Evolutionary conservation across 2,329 filamentous ascomycete species (phyloP).

Genomic region (Talaromyces sp.): DNA sequence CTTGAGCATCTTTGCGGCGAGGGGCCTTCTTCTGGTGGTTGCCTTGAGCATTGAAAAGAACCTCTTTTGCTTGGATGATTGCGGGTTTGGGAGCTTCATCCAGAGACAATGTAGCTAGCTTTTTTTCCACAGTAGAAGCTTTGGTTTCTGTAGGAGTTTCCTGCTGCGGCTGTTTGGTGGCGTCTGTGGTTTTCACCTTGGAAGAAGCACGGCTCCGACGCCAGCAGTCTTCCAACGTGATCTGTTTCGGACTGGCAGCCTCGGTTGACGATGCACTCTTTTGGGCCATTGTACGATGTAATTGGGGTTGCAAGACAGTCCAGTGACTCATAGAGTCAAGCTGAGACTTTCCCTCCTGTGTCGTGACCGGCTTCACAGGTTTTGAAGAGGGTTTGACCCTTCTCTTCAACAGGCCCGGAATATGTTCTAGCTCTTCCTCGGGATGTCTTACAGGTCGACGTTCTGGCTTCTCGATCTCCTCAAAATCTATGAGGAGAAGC

Average conservation of each 20-base stretch:
- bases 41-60: not conserved
- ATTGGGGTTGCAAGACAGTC: slow-evolving; percentile 6
- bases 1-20: not conserved
- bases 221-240: slow-evolving; percentile 25
- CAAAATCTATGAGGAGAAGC: not conserved
- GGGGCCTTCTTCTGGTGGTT: not conserved
- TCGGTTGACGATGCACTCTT: slow-evolving; percentile 15
- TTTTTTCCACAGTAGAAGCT: not conserved
- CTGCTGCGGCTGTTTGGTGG: not conserved
- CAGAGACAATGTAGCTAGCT: not conserved
- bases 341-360: not conserved
- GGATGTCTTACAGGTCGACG: not conserved
- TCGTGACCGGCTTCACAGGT: not conserved
- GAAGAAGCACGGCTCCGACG: slow-evolving; percentile 6
- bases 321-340: not conserved
- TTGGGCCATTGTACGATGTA: slow-evolving; percentile 27
- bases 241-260: slow-evolving; percentile 20
- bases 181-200: not conserved
- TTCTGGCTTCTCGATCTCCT: not conserved
- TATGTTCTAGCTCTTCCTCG: not conserved
- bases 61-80: not conserved
- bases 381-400: not conserved
- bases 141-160: not conserved
- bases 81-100: not conserved
- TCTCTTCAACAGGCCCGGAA: not conserved